Base-by-base conservation (phyloP, 2,329 filamentous ascomycete species). In the Phaeomoniella chlamydospora region DNA sequence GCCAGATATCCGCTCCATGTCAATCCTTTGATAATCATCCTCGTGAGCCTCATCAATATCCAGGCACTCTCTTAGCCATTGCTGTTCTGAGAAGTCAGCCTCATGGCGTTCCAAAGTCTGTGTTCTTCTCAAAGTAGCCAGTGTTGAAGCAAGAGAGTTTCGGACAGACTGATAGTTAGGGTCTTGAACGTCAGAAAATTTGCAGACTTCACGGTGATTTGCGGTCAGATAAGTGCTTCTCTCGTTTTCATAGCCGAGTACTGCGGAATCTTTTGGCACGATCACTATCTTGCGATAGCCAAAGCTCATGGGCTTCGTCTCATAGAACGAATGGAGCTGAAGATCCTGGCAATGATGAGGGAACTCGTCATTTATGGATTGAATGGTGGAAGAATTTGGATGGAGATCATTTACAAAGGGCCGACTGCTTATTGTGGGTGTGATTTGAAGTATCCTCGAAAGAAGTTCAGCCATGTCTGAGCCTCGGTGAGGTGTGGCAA, bases 281-380 rank as follows among this genome's bases (percentile, higher is more conserved):
- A 62, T 52, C 17, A 45, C 10, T 29, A 10, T 29, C 22, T 10
- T 10, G 13, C 22, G 10, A 29, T 10, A 17, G 19, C 47, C 52
- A 6, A 51, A 38, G 11, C 41, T 43, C 5, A 49, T 45, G n/a
- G 45, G 45, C 15, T 54, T 39, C 0, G 59, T 65, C 40, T 68
- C 65, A 42, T 65, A 67, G 41, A 68, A 68, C 0, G 63, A 67
- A 44, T 54, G 53, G 3, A 67, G 45, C 2, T 50, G 43, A 1
- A 67, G 40, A n/a, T 49, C 45, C 3, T 46, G 41, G 0, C 54
- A 52, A 39, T 56, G 44, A 33, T 64, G 53, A 1, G 57, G 56
- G 41, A 68, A 69, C 16, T 55, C 44, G 3, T 66, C 59, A 42
- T 68, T 68, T 37, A 68, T 54, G 2, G 53, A 46, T 32, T 53